Percentiles rank a stretch among this genome's conserved stretches.
Evolutionary conservation across 805 yeast species (phyloP).

Genomic region (Yarrowia sp.): DNA sequence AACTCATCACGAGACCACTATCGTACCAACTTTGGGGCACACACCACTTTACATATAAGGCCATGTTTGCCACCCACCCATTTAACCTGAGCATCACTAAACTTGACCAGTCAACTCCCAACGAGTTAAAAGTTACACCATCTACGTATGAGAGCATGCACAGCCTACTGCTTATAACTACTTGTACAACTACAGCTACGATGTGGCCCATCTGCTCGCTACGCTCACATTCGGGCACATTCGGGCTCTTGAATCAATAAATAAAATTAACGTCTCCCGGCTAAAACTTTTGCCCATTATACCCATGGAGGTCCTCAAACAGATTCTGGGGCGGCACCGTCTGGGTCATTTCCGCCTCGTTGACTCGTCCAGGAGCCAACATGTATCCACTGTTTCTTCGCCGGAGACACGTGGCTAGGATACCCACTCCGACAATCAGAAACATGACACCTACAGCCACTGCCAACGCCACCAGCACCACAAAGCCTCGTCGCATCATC

Average conservation of each 20-base stretch:
- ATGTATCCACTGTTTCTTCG: constrained; percentile 45
- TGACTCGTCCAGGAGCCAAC: constrained; percentile 54
- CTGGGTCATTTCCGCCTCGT: constrained; percentile 59
- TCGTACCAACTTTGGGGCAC: too few relatives aligned
- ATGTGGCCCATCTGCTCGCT: too few relatives aligned
- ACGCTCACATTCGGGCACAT: too few relatives aligned
- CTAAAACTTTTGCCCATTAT: constrained; percentile 1
- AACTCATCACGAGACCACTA: too few relatives aligned
- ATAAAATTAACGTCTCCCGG: neutral
- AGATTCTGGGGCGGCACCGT: constrained; percentile 61
- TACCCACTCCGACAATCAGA: constrained; percentile 45
- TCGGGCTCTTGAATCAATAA: neutral
- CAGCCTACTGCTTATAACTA: too few relatives aligned
- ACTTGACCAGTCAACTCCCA: too few relatives aligned
- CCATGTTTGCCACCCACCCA: too few relatives aligned
- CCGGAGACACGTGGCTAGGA: constrained; percentile 43
- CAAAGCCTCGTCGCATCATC: constrained; percentile 54
- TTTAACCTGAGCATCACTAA: too few relatives aligned
- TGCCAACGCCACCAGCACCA: constrained; percentile 68
- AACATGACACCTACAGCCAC: constrained; percentile 55
- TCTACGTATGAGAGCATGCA: too few relatives aligned
- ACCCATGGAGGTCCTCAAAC: constrained; percentile 42
- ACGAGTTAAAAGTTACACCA: too few relatives aligned
- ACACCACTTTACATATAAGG: too few relatives aligned
- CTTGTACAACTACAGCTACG: too few relatives aligned